Base-by-base conservation (phyloP, 2,329 filamentous ascomycete genomes). In the Paraphaeosphaeria sporulosa region DNA sequence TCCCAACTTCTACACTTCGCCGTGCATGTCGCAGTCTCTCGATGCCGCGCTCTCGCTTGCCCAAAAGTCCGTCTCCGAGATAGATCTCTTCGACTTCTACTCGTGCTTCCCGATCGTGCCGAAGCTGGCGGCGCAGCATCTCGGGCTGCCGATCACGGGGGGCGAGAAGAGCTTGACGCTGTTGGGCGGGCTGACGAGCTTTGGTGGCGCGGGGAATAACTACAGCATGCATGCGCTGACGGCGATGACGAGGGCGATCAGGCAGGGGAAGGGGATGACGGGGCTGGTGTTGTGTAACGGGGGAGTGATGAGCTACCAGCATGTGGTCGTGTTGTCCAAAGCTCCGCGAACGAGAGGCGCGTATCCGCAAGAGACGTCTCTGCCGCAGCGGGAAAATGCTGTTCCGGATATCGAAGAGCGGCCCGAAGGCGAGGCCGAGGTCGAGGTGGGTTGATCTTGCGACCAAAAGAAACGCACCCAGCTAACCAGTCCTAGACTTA, bases 101-200 rank as follows among this genome's bases (percentile, higher is more conserved):
- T 87, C 86, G 0, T 90, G 89, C 66, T 91, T 90, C 61, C 89
- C 89, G 0, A 89, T 91, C 30, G 87, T 90, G 0, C 89, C 88
- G 0, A 91, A 91, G 69, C 75, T 90, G 0, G 89, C 88, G 1
- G 86, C 84, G 30, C 73, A 84, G 2, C 86, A 90, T 71, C 81
- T 91, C 0, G 82, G 81, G 0, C 69, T 90, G 1, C 79, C 84
- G 0, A 77, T 85, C 0, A 73, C 73, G 0, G 72, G 79, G 1
- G 64, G 66, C 13, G 13, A 63, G 4, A 88, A 86, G 62, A 82
- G 85, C 0, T 81, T 90, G 21, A 89, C 87, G 0, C 73, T 90
- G 0, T 79, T 91, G 0, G 89, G 89, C 0, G 89, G 89, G 0
- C 68, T 91, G 55, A 90, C 89, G 4, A 89, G 85, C 0, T 91